Evolutionary conservation across 805 yeast genomes (phyloP).

Genomic region (Starmerella floricola): DNA sequence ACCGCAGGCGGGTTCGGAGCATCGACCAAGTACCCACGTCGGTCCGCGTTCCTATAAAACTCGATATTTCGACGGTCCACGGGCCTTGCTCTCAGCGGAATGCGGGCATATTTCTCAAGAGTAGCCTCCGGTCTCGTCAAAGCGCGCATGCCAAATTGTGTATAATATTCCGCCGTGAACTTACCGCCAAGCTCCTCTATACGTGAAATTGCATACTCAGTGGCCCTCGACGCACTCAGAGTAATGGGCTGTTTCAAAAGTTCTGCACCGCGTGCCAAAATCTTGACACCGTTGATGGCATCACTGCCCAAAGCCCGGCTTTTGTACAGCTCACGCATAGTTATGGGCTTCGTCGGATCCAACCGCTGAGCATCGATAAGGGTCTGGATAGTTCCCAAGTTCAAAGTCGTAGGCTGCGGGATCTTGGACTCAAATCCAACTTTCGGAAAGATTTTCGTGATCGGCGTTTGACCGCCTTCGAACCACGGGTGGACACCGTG

Average conservation of each 20-base stretch:
- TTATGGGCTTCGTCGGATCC: constrained; percentile 39
- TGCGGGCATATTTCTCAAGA: constrained; percentile 55
- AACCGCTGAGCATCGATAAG: constrained; percentile 61
- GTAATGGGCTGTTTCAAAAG: constrained; percentile 44
- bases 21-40: constrained; percentile 70
- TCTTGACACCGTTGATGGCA: constrained; percentile 66
- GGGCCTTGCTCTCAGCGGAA: constrained; percentile 81
- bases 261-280: constrained; percentile 52
- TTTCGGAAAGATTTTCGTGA: constrained; percentile 72
- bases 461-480: constrained; percentile 98
- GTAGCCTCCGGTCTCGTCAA: constrained; percentile 66
- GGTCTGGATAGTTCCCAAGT: constrained; percentile 55
- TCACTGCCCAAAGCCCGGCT: constrained; percentile 44
- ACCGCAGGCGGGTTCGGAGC: constrained; percentile 39
- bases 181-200: constrained; percentile 65
- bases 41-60: constrained; percentile 57
- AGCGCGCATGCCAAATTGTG: constrained; percentile 55
- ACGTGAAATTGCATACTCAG: constrained; percentile 56
- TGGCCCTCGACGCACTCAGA: constrained; percentile 74
- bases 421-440: constrained; percentile 53
- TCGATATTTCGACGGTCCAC: constrained; percentile 67
- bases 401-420: constrained; percentile 37
- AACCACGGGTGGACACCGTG: constrained; percentile 83
- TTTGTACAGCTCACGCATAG: constrained; percentile 65
- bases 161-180: constrained; percentile 60